phyloP scores from a whole-genome alignment of 805 yeast genomes.

The Wickerhamomyces tratensis region DNA sequence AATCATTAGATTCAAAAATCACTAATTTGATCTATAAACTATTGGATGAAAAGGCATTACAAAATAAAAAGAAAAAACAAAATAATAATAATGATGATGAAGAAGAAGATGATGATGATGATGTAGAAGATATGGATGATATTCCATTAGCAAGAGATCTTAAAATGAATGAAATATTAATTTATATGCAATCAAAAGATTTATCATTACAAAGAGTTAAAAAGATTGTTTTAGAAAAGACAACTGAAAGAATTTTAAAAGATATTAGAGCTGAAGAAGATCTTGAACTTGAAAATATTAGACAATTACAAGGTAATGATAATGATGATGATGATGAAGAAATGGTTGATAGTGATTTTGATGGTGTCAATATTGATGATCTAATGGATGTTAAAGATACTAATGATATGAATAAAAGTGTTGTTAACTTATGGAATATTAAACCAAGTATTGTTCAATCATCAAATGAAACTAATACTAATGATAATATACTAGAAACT shows the following conservation, averaged over 20 bases:
- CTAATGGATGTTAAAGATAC: conserved; percentile 57
- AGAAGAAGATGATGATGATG: conserved; percentile 20
- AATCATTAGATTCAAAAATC: conserved; percentile 44
- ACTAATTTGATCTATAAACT: conserved; percentile 44
- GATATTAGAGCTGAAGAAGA: conserved; percentile 51
- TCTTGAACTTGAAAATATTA: conserved; percentile 34
- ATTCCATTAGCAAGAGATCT: conserved; percentile 59
- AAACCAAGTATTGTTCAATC: conserved; percentile 6
- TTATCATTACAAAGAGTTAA: conserved; percentile 62
- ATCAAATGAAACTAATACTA: conserved; percentile 3
- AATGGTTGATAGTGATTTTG: conserved; percentile 28
- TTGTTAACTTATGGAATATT: conserved; percentile 60
- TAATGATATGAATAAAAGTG: conserved; percentile 68
- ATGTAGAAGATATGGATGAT: conserved; percentile 23
- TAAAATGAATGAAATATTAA: conserved; percentile 38
- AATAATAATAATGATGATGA: conserved; percentile 22
- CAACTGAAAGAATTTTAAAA: conserved; percentile 50
- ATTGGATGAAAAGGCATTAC: conserved; percentile 49
- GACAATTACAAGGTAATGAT: conserved; percentile 4
- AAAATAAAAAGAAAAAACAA: conserved; percentile 19
- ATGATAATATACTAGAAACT: conserved; percentile 6
- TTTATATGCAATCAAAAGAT: conserved; percentile 56
- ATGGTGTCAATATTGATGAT: conserved; percentile 27
- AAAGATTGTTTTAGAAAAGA: conserved; percentile 48
- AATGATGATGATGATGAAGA: conserved; percentile 17